Percentiles rank a stretch among this genome's conserved stretches.
These are phyloP conservation scores for Aspergillus aculeatinus DNA, from an alignment of 2,329 filamentous ascomycete species.

Conservation along the genomic window DNA sequence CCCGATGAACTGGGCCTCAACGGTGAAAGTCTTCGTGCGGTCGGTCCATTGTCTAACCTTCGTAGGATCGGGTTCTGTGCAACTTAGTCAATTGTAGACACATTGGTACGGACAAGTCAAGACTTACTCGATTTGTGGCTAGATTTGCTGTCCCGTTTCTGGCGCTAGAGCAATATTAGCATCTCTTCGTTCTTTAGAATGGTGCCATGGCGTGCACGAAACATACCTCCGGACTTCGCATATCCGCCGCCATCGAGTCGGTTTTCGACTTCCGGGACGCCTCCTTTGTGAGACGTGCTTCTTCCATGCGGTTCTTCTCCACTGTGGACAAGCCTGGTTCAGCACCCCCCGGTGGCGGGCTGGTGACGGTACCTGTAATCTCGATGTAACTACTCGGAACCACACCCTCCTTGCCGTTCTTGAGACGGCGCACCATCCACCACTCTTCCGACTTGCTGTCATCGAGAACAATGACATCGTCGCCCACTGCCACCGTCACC, in stretches of 20 bases:
- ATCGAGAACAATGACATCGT: conserved; percentile 88
- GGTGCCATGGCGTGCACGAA: conserved; percentile 45
- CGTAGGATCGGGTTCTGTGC: conserved; percentile 71
- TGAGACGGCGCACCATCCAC: conserved; percentile 91
- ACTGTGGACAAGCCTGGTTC: conserved; percentile 66
- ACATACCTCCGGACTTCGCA: conserved; percentile 68
- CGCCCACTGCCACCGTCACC: conserved; percentile 83
- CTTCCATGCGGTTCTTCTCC: conserved; percentile 75
- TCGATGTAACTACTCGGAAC: conserved; percentile 97
- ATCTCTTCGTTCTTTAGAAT: conserved; percentile 35
- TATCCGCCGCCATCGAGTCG: conserved; percentile 51
- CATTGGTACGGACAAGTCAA: background rate
- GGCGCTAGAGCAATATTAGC: conserved; percentile 67
- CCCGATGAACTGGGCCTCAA: conserved; percentile 94
- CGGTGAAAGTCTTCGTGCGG: conserved; percentile 90
- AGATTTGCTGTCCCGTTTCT: conserved; percentile 66
- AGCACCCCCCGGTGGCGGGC: conserved; percentile 53
- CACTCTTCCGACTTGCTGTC: conserved; percentile 93
- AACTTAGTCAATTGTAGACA: background rate
- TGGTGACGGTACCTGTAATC: conserved; percentile 66
- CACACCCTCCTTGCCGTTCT: conserved; percentile 91
- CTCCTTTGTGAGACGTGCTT: conserved; percentile 79
- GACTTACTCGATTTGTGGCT: conserved; percentile 72
- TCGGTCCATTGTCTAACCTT: conserved; percentile 95
- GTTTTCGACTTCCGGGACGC: conserved; percentile 66